A percentile compares a stretch with the other conserved stretches of the same genome.
Conservation (phyloP, 768 basidiomycete genomes). For the Leccinum rimulosum region DNA sequence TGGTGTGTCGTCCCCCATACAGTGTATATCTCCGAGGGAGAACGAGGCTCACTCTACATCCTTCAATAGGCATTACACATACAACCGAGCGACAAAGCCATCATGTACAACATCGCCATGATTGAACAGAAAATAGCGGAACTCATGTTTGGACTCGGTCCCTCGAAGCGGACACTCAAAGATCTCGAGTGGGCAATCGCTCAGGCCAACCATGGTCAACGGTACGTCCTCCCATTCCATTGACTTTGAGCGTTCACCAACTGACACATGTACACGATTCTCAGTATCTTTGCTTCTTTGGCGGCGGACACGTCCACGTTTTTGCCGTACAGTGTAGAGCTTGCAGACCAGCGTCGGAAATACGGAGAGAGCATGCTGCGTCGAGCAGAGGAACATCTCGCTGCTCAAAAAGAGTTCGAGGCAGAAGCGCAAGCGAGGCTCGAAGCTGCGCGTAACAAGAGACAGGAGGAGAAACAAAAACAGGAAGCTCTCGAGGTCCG, state of each 20-base stretch:
- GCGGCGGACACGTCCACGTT: conserved; percentile 66
- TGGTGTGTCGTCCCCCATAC: conserved; percentile 40
- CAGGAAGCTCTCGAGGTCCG: conserved; percentile 66
- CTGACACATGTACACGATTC: neutral
- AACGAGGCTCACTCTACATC: conserved; percentile 1
- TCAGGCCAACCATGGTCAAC: conserved; percentile 83
- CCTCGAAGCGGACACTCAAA: conserved; percentile 74
- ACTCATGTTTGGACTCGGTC: conserved; percentile 70
- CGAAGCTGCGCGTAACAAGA: conserved; percentile 69
- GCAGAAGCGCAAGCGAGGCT: conserved; percentile 67
- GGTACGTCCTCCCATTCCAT: conserved; percentile 44
- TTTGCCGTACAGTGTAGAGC: conserved; percentile 81
- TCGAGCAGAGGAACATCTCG: neutral
- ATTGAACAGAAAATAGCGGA: conserved; percentile 96
- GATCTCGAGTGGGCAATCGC: conserved; percentile 78
- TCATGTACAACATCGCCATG: conserved; percentile 95
- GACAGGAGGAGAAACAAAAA: conserved; percentile 77
- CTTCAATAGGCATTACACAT: conserved; percentile 70
- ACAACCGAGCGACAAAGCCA: conserved; percentile 85
- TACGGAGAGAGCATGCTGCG: conserved; percentile 88
- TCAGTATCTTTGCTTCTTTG: conserved; percentile 80
- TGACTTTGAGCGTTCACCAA: neutral
- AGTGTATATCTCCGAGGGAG: neutral
- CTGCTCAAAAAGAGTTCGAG: conserved; percentile 64
- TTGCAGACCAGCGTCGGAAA: conserved; percentile 85